Evolutionary conservation across 2,329 filamentous ascomycete species (phyloP), one percentile per base, ranked within the genome.

Genomic region (Pestalotiopsis sp.): DNA sequence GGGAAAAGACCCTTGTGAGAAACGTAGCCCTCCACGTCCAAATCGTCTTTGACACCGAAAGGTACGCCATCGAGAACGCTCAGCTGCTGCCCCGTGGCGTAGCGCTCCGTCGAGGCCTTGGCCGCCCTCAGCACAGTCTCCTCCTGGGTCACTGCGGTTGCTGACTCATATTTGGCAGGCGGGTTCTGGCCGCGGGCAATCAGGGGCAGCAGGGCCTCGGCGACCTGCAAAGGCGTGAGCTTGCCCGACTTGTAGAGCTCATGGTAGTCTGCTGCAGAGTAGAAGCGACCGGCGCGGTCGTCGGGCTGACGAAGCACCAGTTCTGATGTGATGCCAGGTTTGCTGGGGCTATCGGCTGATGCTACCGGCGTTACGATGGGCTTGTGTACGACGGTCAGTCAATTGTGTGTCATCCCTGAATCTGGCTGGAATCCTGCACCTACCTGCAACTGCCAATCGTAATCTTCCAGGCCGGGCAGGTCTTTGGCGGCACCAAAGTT

Each of bases 41-140:
- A 86, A 75, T 97, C 93, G 76, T 97, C 94, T 81, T 97, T 97
- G 74, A 96, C 88, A 0, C 91, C 92, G 63, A 97, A 87, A 0
- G 94, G 94, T 1, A 97, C 89, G 13, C 94, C 94, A 75, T 97
- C 94, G 7, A 97, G 82, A 4, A 93, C 82, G 13, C 93, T 86
- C 17, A 94, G 79, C 0, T 90, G 86, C 70, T 86, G 85, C 0
- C 92, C 92, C 17, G 85, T 82, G 68, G 88, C 88, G 79, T 92
- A 97, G 60, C 94, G 85, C 76, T 88, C 84, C 0, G 93, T 92
- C 1, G 93, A 96, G 7, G 87, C 92, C 73, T 86, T 86, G 0
- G 94, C 94, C 0, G 93, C 91, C 45, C 87, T 86, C 4, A 90
- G 83, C 1, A 92, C 87, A 20, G 87, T 80, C 25, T 92, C 88